Evolutionary conservation across 2,329 filamentous ascomycete species (phyloP), one percentile per base, ranked within the genome.

Genomic region (Exophiala bonariae): DNA sequence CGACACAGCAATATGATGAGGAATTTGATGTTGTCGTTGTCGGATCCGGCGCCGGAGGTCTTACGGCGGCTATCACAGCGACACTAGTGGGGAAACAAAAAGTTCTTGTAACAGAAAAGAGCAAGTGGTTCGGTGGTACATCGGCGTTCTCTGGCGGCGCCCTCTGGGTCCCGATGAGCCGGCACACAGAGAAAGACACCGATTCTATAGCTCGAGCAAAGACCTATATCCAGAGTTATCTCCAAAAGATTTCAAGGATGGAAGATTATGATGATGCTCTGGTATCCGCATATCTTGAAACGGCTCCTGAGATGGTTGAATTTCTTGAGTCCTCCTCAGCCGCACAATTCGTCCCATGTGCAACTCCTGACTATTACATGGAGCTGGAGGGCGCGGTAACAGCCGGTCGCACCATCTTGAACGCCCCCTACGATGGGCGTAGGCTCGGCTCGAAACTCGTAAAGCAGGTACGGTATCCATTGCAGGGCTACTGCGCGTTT

Each of bases 111-210:
- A 54, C 65, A 33, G 67, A 70, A 44, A 69, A 69, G 48, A 51
- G 51, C 6, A 34, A 51, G 23, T 60, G 57, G 18, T 49, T 68
- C 26, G 67, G 66, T 9, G 67, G 67, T 14, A 62, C 66, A 1
- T 59, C 66, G 8, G 58, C 59, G n/a, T 66, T 61, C 35, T 69
- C 66, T 2, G 66, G 66, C 14, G 62, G 63, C 14, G 61, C 57
- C 2, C 47, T 64, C 19, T 70, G 67, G 67, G 59, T 70, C 9
- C 67, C 67, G 2, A 59, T 61, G 41, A 64, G 61, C 26, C 57
- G 52, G 19, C 13, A 42, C 49, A 3, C 56, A 52, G 8, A 36
- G 60, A 2, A 5, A 48, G 22, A n/a, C n/a, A n/a, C n/a, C n/a
- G 65, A 68, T 53, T 63, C 52, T 41, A 28, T 44, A 2, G 55